phyloP scores from a whole-genome alignment of 2,329 filamentous ascomycete genomes.

The Allantophomopsis cytisporea region DNA sequence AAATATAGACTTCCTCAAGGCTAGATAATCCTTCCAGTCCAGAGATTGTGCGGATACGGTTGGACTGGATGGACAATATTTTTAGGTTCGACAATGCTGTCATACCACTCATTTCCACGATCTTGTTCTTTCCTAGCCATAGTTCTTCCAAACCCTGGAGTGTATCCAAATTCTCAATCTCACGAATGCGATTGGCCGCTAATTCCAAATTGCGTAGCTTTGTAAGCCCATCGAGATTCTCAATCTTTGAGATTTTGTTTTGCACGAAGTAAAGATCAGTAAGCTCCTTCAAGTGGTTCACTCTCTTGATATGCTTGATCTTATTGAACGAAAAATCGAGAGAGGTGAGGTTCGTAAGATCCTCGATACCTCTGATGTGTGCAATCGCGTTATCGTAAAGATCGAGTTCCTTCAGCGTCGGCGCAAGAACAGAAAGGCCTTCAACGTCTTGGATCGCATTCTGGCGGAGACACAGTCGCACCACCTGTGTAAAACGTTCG shows the following conservation, averaged over 20 bases:
- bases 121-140: constrained; percentile 96
- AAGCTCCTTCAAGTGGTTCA: constrained; percentile 64
- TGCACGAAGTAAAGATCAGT: constrained; percentile 85
- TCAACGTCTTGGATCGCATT: constrained; percentile 77
- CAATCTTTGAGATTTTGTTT: constrained; percentile 84
- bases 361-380: constrained; percentile 73
- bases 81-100: constrained; percentile 64
- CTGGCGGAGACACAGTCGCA: constrained; percentile 79
- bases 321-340: constrained; percentile 98
- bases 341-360: constrained; percentile 58
- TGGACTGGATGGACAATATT: constrained; percentile 89
- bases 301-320: constrained; percentile 93
- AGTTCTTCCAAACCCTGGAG: constrained; percentile 72
- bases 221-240: constrained; percentile 63
- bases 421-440: constrained; percentile 51
- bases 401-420: constrained; percentile 70
- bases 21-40: constrained; percentile 61
- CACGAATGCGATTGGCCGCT: constrained; percentile 80
- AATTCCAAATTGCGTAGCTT: constrained; percentile 77
- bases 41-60: constrained; percentile 68
- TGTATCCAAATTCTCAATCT: constrained; percentile 73
- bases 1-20: constrained; percentile 90
- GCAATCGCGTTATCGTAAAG: constrained; percentile 93
- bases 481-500: constrained; percentile 66
- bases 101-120: constrained; percentile 69